phyloP scores from a whole-genome alignment of 768 basidiomycete genomes.

The Pilatotrama ljubarskyi region DNA sequence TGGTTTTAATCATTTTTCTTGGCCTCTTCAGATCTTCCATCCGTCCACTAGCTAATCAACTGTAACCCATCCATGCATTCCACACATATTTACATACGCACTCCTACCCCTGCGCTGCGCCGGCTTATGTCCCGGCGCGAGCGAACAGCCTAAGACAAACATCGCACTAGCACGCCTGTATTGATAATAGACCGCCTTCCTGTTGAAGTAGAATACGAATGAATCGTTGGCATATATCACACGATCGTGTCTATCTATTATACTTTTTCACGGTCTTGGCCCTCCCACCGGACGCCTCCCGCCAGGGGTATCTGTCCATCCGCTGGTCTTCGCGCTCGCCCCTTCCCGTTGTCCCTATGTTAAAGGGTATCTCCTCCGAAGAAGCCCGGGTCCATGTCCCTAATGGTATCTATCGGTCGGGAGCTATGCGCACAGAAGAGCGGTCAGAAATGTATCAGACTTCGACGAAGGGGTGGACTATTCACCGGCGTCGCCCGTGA shows the following conservation, averaged over 20 bases:
- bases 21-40: neutral
- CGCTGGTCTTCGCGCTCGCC: neutral
- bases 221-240: neutral
- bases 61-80: constrained; percentile 9
- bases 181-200: neutral
- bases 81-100: neutral
- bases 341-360: too few species aligned
- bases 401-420: neutral
- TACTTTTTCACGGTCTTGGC: neutral
- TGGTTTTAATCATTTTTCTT: neutral
- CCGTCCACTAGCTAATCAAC: neutral
- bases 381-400: too few species aligned
- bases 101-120: neutral
- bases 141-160: constrained; percentile 9
- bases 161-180: constrained; percentile 9
- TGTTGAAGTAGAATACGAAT: constrained; percentile 5
- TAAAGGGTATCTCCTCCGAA: too few species aligned
- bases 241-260: neutral
- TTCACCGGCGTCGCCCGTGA: neutral
- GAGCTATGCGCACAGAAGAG: neutral
- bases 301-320: neutral
- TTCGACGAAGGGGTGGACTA: neutral
- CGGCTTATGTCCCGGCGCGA: constrained; percentile 1
- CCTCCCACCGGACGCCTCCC: neutral
- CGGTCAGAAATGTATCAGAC: neutral